phyloP scores from a whole-genome alignment of 768 basidiomycete genomes.

The Pulveroboletus frians region DNA sequence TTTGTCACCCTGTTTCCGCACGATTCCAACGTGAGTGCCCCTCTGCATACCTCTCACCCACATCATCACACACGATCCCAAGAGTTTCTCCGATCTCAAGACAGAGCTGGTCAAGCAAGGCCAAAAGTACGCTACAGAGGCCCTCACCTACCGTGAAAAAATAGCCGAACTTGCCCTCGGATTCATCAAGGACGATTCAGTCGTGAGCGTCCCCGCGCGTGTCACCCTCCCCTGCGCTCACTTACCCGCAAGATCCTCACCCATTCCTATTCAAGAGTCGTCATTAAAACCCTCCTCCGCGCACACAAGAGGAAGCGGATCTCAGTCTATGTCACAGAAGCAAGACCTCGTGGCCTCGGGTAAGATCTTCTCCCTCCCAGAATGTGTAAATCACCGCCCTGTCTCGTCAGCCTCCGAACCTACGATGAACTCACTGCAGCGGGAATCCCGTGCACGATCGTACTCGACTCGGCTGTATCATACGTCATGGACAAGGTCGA shows the following conservation, averaged over 20 bases:
- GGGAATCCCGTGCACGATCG: conserved; percentile 92
- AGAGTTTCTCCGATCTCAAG: conserved; percentile 86
- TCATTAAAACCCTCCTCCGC: conserved; percentile 85
- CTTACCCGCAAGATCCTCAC: conserved; percentile 71
- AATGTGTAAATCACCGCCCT: conserved; percentile 7
- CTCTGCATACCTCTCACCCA: conserved; percentile 5
- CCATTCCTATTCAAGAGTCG: conserved; percentile 94
- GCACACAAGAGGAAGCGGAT: conserved; percentile 91
- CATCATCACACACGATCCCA: conserved; percentile 5
- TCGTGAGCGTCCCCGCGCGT: conserved; percentile 44
- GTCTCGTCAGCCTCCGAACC: conserved; percentile 70
- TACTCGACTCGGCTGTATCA: conserved; percentile 93
- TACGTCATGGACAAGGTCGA: conserved; percentile 97
- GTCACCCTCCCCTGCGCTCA: conserved; percentile 15
- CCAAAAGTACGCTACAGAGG: conserved; percentile 68
- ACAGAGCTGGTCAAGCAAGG: conserved; percentile 79
- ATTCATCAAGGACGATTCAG: conserved; percentile 94
- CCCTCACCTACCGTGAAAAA: conserved; percentile 79
- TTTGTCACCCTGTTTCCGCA: conserved; percentile 84
- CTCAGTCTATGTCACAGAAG: conserved; percentile 97
- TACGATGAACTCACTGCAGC: conserved; percentile 78
- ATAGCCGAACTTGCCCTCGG: conserved; percentile 86
- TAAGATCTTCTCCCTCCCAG: conserved; percentile 35
- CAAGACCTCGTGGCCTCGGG: conserved; percentile 85
- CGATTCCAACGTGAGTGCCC: conserved; percentile 62